Evolutionary conservation across 306 rosid genomes (phyloP), one percentile per base, ranked within the genome.

Genomic region (Vachellia collinsii): DNA sequence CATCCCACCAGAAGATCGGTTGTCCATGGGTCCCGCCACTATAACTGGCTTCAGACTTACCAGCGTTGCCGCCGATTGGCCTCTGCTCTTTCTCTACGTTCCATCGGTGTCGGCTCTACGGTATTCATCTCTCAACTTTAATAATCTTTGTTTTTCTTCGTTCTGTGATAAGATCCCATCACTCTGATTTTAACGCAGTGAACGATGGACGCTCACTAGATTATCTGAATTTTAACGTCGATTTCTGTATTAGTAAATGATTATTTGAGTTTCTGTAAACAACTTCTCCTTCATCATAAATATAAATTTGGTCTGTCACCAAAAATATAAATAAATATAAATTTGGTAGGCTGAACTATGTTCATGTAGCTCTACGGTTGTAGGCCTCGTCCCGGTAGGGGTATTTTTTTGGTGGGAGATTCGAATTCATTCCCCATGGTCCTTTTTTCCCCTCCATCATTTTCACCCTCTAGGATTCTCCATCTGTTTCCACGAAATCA

Each of bases 11-110:
- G 93, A 81, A 70, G 39, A 17, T 93, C 99, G 3, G 58, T 95
- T 54, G 78, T 95, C 50, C 97, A 95, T 37, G 98, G 95, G 85
- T 89, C 97, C 44, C 91, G 70, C 29, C 88, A 76, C 70, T 93
- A 91, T 91, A 95, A 92, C 44, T 93, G 99, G 98, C 93, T 64
- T 0, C 90, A 89, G 22, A 95, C 99, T 50, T 95, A 95, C 78
- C 91, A 68, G 3, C 97, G 98, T 13, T 95, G 96, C 77, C 94
- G 98, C 64, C 92, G 91, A 47, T 72, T 95, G 47, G 99, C 98
- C 70, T 95, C 99, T 16, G 94, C 97, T 71, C 91, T 95, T 75
- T 84, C 92, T 6, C 79, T 64, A 6, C 88, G 38, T 63, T 91
- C 94, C 85, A 72, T 92, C 87, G 93, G 90, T 70, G 86, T 75